Conservation (phyloP, 495 filamentous ascomycete species). For the Hypoxylon cercidicola region DNA sequence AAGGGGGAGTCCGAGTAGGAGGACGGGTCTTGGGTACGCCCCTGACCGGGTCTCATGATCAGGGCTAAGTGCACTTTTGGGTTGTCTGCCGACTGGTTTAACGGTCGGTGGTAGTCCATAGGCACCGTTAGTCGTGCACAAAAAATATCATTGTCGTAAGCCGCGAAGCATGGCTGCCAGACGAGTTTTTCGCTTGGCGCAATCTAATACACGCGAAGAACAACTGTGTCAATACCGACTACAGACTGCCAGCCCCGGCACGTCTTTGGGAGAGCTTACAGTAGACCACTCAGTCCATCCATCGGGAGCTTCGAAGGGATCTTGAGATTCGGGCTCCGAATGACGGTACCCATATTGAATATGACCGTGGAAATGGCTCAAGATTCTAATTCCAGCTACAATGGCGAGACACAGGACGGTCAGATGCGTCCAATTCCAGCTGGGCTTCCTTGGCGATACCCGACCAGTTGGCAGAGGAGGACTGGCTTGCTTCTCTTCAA, state of each 20-base stretch:
- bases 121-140: slow-evolving; percentile 68
- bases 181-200: slow-evolving; percentile 54
- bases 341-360: slow-evolving; percentile 7
- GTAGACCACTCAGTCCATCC: slow-evolving; percentile 43
- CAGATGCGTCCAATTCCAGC: slow-evolving; percentile 21
- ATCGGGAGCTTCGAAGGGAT: slow-evolving; percentile 3
- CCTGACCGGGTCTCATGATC: slow-evolving; percentile 59
- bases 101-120: slow-evolving; percentile 62
- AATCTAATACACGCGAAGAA: slow-evolving; percentile 47
- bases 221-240: slow-evolving; percentile 20
- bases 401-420: slow-evolving; percentile 7
- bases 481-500: slow-evolving; percentile 19
- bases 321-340: slow-evolving; percentile 6
- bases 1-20: slow-evolving; percentile 37
- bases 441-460: background rate
- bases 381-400: slow-evolving; percentile 15
- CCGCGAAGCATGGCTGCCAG: slow-evolving; percentile 52
- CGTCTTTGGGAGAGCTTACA: slow-evolving; percentile 29
- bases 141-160: slow-evolving; percentile 48
- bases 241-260: background rate
- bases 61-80: slow-evolving; percentile 62
- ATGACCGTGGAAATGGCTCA: slow-evolving; percentile 16
- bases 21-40: slow-evolving; percentile 60
- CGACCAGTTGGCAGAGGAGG: background rate
- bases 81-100: slow-evolving; percentile 48